Base-by-base conservation (phyloP, 345 rosid species). In the Adansonia digitata region DNA sequence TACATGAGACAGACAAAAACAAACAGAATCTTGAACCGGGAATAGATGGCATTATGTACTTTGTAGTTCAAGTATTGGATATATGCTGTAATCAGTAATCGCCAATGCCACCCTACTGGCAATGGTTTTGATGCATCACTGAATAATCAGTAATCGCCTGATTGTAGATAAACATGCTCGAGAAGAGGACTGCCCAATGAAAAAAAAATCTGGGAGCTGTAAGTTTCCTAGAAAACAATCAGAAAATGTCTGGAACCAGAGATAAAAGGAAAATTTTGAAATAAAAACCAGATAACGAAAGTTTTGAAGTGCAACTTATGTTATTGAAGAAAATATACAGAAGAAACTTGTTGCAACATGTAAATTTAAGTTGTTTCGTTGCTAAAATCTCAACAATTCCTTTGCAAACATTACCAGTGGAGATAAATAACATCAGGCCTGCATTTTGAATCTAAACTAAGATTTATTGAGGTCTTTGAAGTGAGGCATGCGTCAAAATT, bases 101-200 rank as follows among this genome's bases (percentile, higher is more conserved):
- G n/a, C n/a, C n/a, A n/a, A n/a, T n/a, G n/a, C n/a, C 45, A 59
- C 71, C 15, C 53, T 9, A 17, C 52, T 3, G 15, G 52, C 52
- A 48, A 5, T 48, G n/a, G 52, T 48, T 48, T 35, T 18, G 11
- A 4, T 45, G 59, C 45, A 51, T 2, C 57, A 40, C 56, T n/a
- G 29, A 12, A 35, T 27, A 61, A n/a, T 31, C 56, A 60, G 37
- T 75, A 73, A 26, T 83, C 57, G 78, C 86, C 82, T 77, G 82
- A 75, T 83, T 85, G 71, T 75, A 85, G 71, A 85, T 81, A 59
- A 82, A 79, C 68, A 85, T 78, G 69, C 80, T 85, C 66, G 84
- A 85, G 51, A 85, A 59, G 77, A 81, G 79, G 65, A 83, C 74
- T 5, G 84, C 86, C 76, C n/a, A n/a, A n/a, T n/a, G n/a, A 75